Conservation (phyloP, 2,329 filamentous ascomycete genomes). For the Golovinomyces cichoracearum region DNA sequence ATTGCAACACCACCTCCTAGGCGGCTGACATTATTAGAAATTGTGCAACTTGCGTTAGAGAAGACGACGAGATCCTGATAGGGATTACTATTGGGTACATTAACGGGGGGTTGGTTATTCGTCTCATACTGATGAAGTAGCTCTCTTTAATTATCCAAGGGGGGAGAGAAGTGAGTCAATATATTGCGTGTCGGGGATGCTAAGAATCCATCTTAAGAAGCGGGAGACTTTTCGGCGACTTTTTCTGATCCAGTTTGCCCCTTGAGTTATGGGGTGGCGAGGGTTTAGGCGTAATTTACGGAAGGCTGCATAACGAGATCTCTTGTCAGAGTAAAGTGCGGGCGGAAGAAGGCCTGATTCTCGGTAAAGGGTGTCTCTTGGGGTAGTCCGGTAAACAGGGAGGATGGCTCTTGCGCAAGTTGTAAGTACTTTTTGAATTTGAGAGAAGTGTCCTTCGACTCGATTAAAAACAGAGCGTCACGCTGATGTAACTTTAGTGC, state of each 20-base stretch:
- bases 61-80: neutral
- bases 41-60: neutral
- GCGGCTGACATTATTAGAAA: constrained; percentile 7
- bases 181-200: neutral
- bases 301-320: neutral
- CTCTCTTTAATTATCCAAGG: neutral
- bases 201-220: neutral
- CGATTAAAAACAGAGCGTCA: neutral
- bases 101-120: neutral
- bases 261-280: neutral
- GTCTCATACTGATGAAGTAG: neutral
- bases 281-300: neutral
- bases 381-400: neutral
- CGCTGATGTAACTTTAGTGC: neutral
- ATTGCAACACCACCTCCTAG: constrained; percentile 8
- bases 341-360: neutral
- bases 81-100: neutral
- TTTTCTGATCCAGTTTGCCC: neutral
- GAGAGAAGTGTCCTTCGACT: neutral
- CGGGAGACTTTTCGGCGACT: neutral
- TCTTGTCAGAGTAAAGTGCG: neutral
- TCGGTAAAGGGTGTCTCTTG: neutral
- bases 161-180: neutral
- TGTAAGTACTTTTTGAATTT: neutral
- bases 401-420: neutral